A percentile compares a stretch with the other conserved stretches of the same genome.
These are phyloP conservation scores for Olyra latifolia DNA, from an alignment of 176 grass and related monocot species.

Conservation along the genomic window DNA sequence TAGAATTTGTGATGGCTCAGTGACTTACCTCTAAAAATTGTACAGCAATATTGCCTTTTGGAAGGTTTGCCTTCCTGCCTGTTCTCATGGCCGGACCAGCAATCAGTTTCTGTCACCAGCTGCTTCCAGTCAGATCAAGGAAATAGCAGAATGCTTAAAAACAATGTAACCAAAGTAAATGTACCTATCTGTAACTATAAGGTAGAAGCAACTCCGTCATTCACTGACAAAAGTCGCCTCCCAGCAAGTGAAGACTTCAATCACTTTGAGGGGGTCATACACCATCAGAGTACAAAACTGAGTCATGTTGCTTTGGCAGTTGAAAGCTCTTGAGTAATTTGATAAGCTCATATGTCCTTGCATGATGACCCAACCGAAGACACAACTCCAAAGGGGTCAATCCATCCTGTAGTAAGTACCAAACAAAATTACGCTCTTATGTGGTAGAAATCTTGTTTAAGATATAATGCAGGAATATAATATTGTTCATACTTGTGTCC, in stretches of 20 bases:
- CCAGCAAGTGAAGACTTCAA: not conserved
- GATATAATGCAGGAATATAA: not conserved
- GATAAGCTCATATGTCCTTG: conserved; percentile 74
- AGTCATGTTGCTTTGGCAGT: conserved; percentile 36
- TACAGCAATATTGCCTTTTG: not conserved
- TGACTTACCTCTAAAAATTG: conserved; percentile 9
- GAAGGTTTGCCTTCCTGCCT: not conserved
- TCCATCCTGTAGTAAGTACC: conserved; percentile 63
- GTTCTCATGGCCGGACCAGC: not conserved
- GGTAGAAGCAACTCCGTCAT: conserved; percentile 1
- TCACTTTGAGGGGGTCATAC: not conserved
- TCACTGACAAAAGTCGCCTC: not conserved
- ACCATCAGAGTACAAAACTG: conserved; percentile 4
- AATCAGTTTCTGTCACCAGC: conserved; percentile 18
- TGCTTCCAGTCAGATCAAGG: conserved; percentile 2
- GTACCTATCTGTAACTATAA: conserved; percentile 11
- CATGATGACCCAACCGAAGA: conserved; percentile 62
- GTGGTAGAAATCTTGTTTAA: not conserved
- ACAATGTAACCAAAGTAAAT: not conserved
- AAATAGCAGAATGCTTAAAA: conserved; percentile 14
- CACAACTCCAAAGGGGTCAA: conserved; percentile 82
- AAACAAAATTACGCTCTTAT: conserved; percentile 10
- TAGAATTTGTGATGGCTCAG: not conserved
- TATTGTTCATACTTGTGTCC: not conserved
- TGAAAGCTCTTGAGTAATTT: conserved; percentile 75